These are phyloP conservation scores for Polyporus tsugae DNA, from an alignment of 1,284 basidiomycete species.

Conservation along the genomic window DNA sequence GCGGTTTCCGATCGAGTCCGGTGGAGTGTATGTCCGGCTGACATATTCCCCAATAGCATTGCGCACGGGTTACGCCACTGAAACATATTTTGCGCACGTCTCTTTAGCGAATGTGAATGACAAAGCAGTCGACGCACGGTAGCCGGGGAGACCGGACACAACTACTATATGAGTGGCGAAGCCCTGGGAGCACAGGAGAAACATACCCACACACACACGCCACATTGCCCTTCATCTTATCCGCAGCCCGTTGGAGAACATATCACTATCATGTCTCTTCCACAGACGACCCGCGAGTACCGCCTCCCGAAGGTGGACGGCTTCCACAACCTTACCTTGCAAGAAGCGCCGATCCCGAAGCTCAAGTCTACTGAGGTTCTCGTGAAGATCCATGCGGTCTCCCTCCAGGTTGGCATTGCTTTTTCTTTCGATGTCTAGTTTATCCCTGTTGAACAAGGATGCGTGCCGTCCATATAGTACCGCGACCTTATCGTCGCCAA, in stretches of 20 bases:
- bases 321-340: conserved; percentile 44
- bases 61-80: not conserved
- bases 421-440: not conserved
- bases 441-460: not conserved
- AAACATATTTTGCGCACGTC: not conserved
- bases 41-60: not conserved
- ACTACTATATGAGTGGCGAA: not conserved
- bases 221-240: not conserved
- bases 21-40: not conserved
- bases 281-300: conserved; percentile 45
- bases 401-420: conserved; percentile 44
- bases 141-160: not conserved
- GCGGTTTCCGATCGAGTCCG: not conserved
- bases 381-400: conserved; percentile 60
- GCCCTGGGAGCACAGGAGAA: not conserved
- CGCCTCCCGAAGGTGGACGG: conserved; percentile 41
- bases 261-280: conserved; percentile 35
- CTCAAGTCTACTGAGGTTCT: conserved; percentile 53
- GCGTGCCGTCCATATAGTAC: conserved; percentile 42
- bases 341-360: conserved; percentile 41
- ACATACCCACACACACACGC: not conserved
- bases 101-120: not conserved
- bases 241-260: not conserved
- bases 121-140: not conserved
- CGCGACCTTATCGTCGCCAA: conserved; percentile 52